Conservation (phyloP, 116 monocot genomes). For the Papilionanthe hybrid region DNA sequence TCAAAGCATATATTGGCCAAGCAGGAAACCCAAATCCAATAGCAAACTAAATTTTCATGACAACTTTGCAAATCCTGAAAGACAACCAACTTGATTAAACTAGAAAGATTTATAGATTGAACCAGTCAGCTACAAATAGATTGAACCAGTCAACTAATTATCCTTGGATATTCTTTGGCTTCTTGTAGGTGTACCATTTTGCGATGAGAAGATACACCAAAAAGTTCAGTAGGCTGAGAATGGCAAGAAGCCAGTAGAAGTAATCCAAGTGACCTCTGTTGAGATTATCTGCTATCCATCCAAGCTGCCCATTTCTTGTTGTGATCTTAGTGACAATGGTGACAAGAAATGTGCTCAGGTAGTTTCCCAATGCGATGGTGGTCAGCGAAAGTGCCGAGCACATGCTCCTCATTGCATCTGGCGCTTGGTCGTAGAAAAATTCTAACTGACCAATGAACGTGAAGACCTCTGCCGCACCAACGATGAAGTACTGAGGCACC, state of each 20-base stretch:
- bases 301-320: constrained; percentile 12
- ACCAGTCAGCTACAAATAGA: too few species aligned
- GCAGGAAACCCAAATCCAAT: too few species aligned
- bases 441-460: constrained; percentile 19
- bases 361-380: constrained; percentile 15
- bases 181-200: constrained; percentile 26
- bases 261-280: constrained; percentile 22
- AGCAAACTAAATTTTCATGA: too few species aligned
- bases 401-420: constrained; percentile 28
- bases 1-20: too few species aligned
- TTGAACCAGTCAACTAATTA: too few species aligned
- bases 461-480: constrained; percentile 18
- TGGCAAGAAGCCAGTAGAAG: constrained; percentile 28
- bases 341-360: constrained; percentile 21
- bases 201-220: constrained; percentile 23
- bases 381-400: constrained; percentile 20
- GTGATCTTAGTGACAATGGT: constrained; percentile 14
- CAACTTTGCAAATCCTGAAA: too few species aligned
- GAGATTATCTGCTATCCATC: constrained; percentile 29
- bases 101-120: too few species aligned
- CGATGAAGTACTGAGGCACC: constrained; percentile 27
- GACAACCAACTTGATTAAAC: too few species aligned
- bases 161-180: background rate
- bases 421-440: constrained; percentile 27
- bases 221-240: constrained; percentile 22